Evolutionary conservation across 176 grass and related monocot species (phyloP).

Genomic region (Puya raimondii): DNA sequence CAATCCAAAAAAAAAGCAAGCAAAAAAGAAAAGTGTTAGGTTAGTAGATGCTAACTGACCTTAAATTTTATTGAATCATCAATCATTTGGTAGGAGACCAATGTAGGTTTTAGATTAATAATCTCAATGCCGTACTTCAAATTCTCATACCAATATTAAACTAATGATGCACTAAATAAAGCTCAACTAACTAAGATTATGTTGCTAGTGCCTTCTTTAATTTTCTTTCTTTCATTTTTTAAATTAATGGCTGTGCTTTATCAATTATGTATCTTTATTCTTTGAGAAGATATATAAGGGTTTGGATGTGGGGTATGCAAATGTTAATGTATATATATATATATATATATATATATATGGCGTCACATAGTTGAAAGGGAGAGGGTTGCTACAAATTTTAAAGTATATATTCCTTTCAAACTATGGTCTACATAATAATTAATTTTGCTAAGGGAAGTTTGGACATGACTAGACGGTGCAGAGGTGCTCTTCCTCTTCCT

Average conservation of each 20-base stretch:
- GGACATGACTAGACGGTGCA: constrained; percentile 27
- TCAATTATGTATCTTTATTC: constrained; percentile 8
- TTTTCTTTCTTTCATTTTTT: not conserved
- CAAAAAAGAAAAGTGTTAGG: not conserved
- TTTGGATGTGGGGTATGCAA: not conserved
- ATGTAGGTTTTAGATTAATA: constrained; percentile 10
- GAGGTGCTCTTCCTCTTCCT: not conserved
- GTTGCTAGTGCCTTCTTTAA: not conserved
- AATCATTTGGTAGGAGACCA: constrained; percentile 16
- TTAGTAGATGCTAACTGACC: constrained; percentile 4
- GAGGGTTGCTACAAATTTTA: constrained; percentile 4
- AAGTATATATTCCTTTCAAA: constrained; percentile 28
- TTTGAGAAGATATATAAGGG: constrained; percentile 15
- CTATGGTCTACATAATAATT: constrained; percentile 16
- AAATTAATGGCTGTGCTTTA: constrained; percentile 11
- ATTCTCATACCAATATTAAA: constrained; percentile 18
- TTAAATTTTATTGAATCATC: constrained; percentile 13
- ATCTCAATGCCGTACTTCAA: constrained; percentile 8
- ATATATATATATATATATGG: not conserved
- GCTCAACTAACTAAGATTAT: not conserved
- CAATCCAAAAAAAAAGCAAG: not conserved
- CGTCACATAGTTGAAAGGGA: not conserved
- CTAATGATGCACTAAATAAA: constrained; percentile 6
- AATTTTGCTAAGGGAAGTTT: not conserved
- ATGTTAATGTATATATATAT: too few species aligned